These are phyloP conservation scores for Tetrahymena malaccensis DNA, from an alignment of 73 alveolate genomes.

Conservation along the genomic window DNA sequence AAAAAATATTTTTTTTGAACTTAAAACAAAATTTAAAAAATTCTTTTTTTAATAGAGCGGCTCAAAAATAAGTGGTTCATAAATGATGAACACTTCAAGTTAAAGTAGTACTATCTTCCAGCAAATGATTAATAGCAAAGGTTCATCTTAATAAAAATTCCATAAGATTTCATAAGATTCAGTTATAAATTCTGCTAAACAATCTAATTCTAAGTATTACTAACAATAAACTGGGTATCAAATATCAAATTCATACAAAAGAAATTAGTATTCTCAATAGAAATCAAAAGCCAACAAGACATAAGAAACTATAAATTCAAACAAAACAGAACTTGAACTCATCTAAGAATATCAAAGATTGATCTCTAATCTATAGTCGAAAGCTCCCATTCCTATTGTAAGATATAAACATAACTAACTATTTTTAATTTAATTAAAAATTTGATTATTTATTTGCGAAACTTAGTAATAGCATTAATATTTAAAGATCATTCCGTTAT, in stretches of 20 bases:
- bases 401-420: no score
- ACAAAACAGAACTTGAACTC: not conserved
- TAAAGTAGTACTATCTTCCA: no score
- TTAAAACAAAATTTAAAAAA: not conserved
- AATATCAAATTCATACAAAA: not conserved
- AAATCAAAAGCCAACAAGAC: not conserved
- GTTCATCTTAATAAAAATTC: no score
- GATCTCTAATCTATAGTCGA: not conserved
- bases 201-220: not conserved
- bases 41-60: no score
- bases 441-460: not conserved
- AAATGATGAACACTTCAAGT: not conserved
- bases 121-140: not conserved
- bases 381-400: not conserved
- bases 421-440: no score
- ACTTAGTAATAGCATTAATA: not conserved
- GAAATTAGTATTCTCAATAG: not conserved
- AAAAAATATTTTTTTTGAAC: not conserved
- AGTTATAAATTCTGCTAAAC: not conserved
- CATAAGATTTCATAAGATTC: not conserved
- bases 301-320: not conserved
- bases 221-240: not conserved
- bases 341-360: not conserved
- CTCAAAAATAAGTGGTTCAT: not conserved
- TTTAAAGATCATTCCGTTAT: no score